Percentiles rank a stretch among this genome's conserved stretches.
Conservation (phyloP, 306 rosid genomes). For the Pterocarpus santalinus region DNA sequence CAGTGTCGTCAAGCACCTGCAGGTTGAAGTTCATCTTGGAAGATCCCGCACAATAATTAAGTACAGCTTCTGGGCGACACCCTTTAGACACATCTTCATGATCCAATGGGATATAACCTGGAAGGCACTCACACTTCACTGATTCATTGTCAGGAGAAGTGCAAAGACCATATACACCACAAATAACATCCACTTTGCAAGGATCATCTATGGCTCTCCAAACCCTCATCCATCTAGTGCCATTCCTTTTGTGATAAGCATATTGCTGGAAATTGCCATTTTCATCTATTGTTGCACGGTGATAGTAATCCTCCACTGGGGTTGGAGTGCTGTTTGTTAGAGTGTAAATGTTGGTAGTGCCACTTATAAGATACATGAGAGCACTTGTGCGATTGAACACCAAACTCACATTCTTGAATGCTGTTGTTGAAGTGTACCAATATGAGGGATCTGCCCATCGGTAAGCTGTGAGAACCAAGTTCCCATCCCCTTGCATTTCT, state of each 20-base stretch:
- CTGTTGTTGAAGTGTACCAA: conserved; percentile 7
- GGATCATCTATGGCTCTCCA: conserved; percentile 49
- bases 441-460: conserved; percentile 44
- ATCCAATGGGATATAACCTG: conserved; percentile 37
- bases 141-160: conserved; percentile 50
- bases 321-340: conserved; percentile 30
- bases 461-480: conserved; percentile 39
- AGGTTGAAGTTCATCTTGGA: conserved; percentile 27
- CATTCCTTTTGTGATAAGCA: conserved; percentile 48
- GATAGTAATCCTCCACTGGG: conserved; percentile 46
- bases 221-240: conserved; percentile 42
- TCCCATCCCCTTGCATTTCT: conserved; percentile 39
- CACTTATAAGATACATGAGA: conserved; percentile 18
- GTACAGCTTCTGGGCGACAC: conserved; percentile 32
- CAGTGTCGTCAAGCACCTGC: conserved; percentile 48
- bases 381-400: conserved; percentile 24
- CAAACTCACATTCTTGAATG: neutral
- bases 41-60: conserved; percentile 40
- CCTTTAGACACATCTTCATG: conserved; percentile 35
- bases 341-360: neutral
- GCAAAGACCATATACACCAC: conserved; percentile 47
- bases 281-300: conserved; percentile 43
- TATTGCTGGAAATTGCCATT: conserved; percentile 48
- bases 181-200: conserved; percentile 39
- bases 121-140: conserved; percentile 41